Evolutionary conservation across 805 yeast species (phyloP), one percentile per base, ranked within the genome.

Genomic region (Jamesozyma lodderae): DNA sequence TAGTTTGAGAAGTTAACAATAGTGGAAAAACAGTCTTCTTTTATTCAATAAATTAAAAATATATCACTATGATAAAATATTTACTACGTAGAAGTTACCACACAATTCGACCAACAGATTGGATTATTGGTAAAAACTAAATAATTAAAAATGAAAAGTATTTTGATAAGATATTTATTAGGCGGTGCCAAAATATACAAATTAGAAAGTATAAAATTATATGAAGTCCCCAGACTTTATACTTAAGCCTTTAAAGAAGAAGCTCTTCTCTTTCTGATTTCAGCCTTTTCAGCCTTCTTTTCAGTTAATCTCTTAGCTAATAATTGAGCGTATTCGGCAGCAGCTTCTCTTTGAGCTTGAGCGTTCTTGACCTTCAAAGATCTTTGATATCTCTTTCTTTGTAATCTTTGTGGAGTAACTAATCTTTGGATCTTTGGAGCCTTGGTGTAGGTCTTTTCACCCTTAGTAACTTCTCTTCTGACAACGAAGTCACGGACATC

Each of bases 341-440:
- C 98, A 75, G 95, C 96, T 72, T 92, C 97, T 86, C 95, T 87
- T 75, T 87, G 95, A 66, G 85, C 87, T 79, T 86, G 95, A 69
- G 97, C 96, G 72, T 85, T 84, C 77, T 79, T 84, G 69, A 84
- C 75, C 82, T 92, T 92, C 73, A 80, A 74, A 62, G 96, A 80
- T 70, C 77, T 83, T 69, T 84, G 81, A 68, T 85, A 88, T 76
- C 96, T 84, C 94, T 92, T 92, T 81, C 96, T 90, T 79, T 90
- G 97, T 70, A 92, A 79, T 66, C 86, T 82, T 76, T 92, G 96
- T 70, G 98, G 98, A 64, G 98, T 92, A 56, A 92, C 94, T 66
- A 92, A 82, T 75, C 98, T 86, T 78, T 92, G 98, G 77, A 92
- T 90, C 84, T 84, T 90, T 76, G 98, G 98, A 66, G 98, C 98